phyloP scores from a whole-genome alignment of 2,329 filamentous ascomycete species.

The Fusarium nurragi region DNA sequence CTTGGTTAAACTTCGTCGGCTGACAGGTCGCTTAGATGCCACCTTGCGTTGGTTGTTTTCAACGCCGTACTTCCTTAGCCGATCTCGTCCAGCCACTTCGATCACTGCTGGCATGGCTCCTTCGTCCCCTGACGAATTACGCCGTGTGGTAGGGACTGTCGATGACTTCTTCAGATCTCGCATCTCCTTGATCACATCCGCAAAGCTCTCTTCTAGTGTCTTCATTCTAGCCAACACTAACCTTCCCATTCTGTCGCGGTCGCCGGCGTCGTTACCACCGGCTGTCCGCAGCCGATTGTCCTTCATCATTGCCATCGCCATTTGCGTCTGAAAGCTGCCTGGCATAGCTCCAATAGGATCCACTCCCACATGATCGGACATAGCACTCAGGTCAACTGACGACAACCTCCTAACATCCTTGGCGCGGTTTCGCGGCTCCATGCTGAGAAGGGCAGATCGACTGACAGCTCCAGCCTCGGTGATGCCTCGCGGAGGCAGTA shows the following conservation, averaged over 20 bases:
- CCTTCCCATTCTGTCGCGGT: constrained; percentile 77
- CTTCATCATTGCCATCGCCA: constrained; percentile 75
- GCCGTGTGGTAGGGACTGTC: constrained; percentile 58
- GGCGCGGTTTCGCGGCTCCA: constrained; percentile 57
- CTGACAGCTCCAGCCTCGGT: constrained; percentile 50
- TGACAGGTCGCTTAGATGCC: constrained; percentile 49
- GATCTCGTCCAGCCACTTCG: constrained; percentile 50
- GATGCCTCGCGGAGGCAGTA: constrained; percentile 57
- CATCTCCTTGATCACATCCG: constrained; percentile 85
- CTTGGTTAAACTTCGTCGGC: constrained; percentile 53
- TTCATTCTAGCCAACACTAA: constrained; percentile 92
- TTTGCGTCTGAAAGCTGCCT: constrained; percentile 82
- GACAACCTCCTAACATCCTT: constrained; percentile 59
- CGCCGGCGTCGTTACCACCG: constrained; percentile 50
- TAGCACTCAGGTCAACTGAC: constrained; percentile 76
- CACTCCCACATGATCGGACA: constrained; percentile 72
- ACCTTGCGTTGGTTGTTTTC: constrained; percentile 42
- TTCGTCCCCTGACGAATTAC: constrained; percentile 62
- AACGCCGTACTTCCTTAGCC: constrained; percentile 40
- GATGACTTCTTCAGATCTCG: constrained; percentile 66
- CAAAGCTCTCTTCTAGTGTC: constrained; percentile 88
- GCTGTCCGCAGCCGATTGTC: constrained; percentile 61
- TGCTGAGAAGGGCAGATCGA: constrained; percentile 60
- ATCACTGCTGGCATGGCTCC: constrained; percentile 43
- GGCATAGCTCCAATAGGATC: constrained; percentile 72